Evolutionary conservation across 2,329 filamentous ascomycete species (phyloP).

Genomic region (Claviceps sp.): DNA sequence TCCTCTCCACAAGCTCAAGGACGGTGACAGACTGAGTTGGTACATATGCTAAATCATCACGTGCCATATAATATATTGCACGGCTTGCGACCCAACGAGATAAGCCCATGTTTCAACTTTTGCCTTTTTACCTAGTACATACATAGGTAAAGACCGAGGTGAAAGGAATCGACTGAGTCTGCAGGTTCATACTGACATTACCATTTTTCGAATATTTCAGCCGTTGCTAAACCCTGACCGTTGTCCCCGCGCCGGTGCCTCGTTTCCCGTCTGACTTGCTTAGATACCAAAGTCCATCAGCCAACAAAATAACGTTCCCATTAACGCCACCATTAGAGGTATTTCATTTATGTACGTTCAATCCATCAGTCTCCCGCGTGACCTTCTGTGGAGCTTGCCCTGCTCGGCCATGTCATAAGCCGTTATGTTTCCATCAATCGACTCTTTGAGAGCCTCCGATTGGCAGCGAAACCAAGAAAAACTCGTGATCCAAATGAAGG

Average conservation of each 20-base stretch:
- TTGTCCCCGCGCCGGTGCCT: not conserved
- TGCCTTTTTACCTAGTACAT: too few relatives aligned
- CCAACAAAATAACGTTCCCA: not conserved
- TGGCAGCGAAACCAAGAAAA: not conserved
- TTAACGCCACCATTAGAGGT: slow-evolving; percentile 4
- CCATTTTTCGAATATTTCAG: too few relatives aligned
- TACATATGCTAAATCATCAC: not conserved
- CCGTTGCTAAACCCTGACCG: not conserved
- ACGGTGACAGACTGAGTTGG: too few relatives aligned
- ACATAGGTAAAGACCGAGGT: too few relatives aligned
- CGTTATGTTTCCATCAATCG: too few relatives aligned
- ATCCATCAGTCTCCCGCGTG: not conserved
- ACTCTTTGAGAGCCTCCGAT: not conserved
- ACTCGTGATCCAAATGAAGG: not conserved
- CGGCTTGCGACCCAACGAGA: too few relatives aligned
- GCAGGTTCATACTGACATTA: too few relatives aligned
- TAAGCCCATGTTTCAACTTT: too few relatives aligned
- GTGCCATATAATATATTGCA: too few relatives aligned
- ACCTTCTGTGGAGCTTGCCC: not conserved
- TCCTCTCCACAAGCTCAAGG: too few relatives aligned
- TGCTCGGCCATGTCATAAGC: not conserved
- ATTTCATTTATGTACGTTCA: slow-evolving; percentile 3
- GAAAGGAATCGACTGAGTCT: too few relatives aligned
- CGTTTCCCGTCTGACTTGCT: not conserved
- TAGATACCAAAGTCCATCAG: not conserved